Conservation (phyloP, 1,284 basidiomycete species). For the Puccinia sorghi region DNA sequence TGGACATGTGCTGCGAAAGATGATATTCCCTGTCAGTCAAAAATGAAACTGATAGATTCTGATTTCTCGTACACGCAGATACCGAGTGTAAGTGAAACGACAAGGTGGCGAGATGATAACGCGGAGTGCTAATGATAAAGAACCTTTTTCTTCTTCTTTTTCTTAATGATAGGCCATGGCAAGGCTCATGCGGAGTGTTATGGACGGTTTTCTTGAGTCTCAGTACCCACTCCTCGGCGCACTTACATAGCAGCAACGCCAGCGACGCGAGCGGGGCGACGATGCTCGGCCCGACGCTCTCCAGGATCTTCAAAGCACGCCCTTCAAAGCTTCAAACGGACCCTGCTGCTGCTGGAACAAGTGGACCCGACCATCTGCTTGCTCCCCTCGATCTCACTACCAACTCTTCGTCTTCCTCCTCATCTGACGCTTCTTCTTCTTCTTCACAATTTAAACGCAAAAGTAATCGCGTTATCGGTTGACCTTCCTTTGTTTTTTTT, state of each 20-base stretch:
- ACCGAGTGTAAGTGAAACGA: conserved; percentile 33
- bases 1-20: not conserved
- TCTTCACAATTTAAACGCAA: not conserved
- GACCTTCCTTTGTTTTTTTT: not conserved
- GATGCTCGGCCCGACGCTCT: not conserved
- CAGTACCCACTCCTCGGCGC: conserved; percentile 28
- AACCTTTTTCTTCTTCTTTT: not conserved
- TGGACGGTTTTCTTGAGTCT: conserved; percentile 43
- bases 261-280: not conserved
- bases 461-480: conserved; percentile 2
- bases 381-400: not conserved
- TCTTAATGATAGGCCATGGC: conserved; percentile 23
- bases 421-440: not conserved
- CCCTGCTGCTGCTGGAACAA: not conserved
- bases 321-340: not conserved
- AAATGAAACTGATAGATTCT: too few species aligned
- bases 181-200: conserved; percentile 34
- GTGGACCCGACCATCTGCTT: not conserved
- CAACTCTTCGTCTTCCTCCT: conserved; percentile 2
- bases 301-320: not conserved
- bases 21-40: not conserved
- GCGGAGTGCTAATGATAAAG: too few species aligned
- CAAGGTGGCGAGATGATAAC: not conserved
- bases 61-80: not conserved
- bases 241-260: not conserved